Percentiles rank a stretch among this genome's conserved stretches.
These are phyloP conservation scores for Lignosus rhinocerotis DNA, from an alignment of 1,284 basidiomycete genomes.

Conservation along the genomic window DNA sequence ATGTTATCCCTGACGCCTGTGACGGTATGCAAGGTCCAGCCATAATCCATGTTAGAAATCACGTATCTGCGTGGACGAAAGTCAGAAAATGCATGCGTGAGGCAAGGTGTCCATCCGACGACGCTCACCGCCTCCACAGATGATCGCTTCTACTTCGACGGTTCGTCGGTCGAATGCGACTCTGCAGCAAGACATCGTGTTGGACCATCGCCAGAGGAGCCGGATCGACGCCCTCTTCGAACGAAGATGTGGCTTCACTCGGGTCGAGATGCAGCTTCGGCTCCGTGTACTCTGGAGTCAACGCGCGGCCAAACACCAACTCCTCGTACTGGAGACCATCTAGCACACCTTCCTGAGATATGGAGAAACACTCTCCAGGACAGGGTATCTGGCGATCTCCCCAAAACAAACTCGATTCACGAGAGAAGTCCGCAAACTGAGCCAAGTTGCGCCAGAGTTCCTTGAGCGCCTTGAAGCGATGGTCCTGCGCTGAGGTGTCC, in stretches of 20 bases:
- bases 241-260: not conserved
- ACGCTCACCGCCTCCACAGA: not conserved
- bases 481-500: not conserved
- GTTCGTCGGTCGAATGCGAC: not conserved
- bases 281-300: not conserved
- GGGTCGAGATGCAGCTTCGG: not conserved
- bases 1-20: constrained; percentile 3
- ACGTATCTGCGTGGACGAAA: not conserved
- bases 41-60: not conserved
- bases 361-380: constrained; percentile 8
- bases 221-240: not conserved
- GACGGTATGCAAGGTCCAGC: constrained; percentile 7
- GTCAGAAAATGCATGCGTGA: no score
- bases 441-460: constrained; percentile 4
- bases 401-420: constrained; percentile 1
- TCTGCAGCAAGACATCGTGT: not conserved
- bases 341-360: not conserved
- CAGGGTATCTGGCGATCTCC: not conserved
- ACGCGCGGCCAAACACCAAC: not conserved
- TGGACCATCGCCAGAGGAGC: not conserved
- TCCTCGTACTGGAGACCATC: not conserved
- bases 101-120: not conserved
- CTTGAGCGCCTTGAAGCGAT: constrained; percentile 1
- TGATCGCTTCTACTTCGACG: not conserved
- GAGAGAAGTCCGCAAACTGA: not conserved